Base-by-base conservation (phyloP, 2,329 filamentous ascomycete genomes). In the Clonostachys rosea region DNA sequence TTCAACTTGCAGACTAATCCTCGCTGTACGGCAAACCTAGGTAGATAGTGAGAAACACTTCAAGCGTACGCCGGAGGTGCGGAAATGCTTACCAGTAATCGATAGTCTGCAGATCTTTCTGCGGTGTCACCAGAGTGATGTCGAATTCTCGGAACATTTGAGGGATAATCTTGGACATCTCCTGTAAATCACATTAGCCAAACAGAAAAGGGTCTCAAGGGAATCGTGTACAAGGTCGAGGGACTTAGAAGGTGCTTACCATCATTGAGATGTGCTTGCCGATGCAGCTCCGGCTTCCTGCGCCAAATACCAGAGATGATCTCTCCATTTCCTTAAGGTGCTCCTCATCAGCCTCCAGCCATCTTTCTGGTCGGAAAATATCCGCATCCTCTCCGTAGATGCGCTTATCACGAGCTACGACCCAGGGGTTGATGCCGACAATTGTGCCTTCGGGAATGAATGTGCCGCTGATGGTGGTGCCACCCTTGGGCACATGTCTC, bases 361-460 rank as follows among this genome's bases (percentile, higher is more conserved):
- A 89, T 40, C 87, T 65, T 63, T 91, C 87, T 0, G 87, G 87
- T 12, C 82, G 67, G 61, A 79, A 92, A 0, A 60, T 64, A 41
- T 89, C 81, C 1, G 81, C 79, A 50, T 91, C 83, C 0, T 71
- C 61, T 3, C 87, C 87, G 56, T 88, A 92, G 33, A 91, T 71
- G 47, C 84, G 80, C 6, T 75, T 71, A 3, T 82, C 75, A 4
- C 84, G 76, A 56, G 91, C 87, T 34, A 91, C 71, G 14, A 90
- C 80, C 86, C 86, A 91, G 0, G 87, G 80, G 45, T 81, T 89
- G 59, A 82, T 87, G 7, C 87, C 87, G 1, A 90, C 85, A 49
- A 87, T 84, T 0, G 86, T 89, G 7, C 86, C 87, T 2, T 82
- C 86, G 5, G 78, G 78, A 30, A 91, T 71, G 47, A 75, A 78